A percentile compares a stretch with the other conserved stretches of the same genome.
These are phyloP conservation scores for Fusarium beomiforme DNA, from an alignment of 2,329 filamentous ascomycete species.

Conservation along the genomic window DNA sequence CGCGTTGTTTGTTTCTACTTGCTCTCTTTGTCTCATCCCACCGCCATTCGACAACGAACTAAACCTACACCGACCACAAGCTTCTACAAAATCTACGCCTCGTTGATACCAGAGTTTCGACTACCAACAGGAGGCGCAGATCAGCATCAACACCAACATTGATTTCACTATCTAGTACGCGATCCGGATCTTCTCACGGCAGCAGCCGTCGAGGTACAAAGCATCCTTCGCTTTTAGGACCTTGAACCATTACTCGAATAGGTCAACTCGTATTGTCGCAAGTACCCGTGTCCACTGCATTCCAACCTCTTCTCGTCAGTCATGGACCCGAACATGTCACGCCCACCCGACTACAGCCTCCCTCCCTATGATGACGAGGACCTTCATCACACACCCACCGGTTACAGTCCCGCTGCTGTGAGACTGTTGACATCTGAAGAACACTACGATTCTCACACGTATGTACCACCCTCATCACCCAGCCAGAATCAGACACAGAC, in stretches of 20 bases:
- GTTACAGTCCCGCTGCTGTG: conserved; percentile 63
- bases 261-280: conserved; percentile 24
- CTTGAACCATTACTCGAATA: conserved; percentile 14
- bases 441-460: conserved; percentile 61
- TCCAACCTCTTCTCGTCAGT: conserved; percentile 37
- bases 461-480: conserved; percentile 55
- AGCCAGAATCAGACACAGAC: conserved; percentile 20
- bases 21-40: neutral
- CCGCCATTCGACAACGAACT: conserved; percentile 3
- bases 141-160: conserved; percentile 8
- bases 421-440: conserved; percentile 73
- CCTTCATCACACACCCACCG: conserved; percentile 56
- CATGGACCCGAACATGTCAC: conserved; percentile 63
- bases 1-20: conserved; percentile 11
- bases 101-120: conserved; percentile 26
- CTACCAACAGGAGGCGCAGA: conserved; percentile 7
- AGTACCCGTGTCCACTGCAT: conserved; percentile 40
- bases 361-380: conserved; percentile 66
- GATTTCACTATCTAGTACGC: neutral
- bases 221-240: conserved; percentile 7
- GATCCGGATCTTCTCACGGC: conserved; percentile 23
- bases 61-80: conserved; percentile 23
- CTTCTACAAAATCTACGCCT: conserved; percentile 10
- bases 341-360: conserved; percentile 67
- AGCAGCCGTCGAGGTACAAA: conserved; percentile 30